Evolutionary conservation across 2,329 filamentous ascomycete species (phyloP), one percentile per base, ranked within the genome.

Genomic region (Aspergillus aculeatinus): DNA sequence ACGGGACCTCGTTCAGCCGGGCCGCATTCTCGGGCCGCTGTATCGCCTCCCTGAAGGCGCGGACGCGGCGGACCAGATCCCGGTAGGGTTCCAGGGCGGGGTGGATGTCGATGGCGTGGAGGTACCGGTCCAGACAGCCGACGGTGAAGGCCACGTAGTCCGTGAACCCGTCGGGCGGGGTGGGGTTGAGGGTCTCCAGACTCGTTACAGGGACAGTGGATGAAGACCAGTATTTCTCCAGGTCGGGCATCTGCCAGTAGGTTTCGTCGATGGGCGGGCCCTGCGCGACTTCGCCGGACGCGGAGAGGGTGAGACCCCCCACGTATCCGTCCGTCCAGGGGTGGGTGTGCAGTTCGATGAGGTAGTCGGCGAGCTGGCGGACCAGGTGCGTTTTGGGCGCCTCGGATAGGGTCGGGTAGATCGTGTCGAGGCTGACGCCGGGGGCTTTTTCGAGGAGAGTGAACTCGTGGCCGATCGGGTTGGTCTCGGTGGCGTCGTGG

Each of bases 251-350:
- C 55, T 72, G 67, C 76, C 76, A 78, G 48, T 75, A 77, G 9
- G 68, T 73, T 54, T 78, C 75, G 4, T 77, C 76, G 7, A 78
- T 51, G 1, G 72, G 55, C 2, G 65, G 72, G 2, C 70, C 74
- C 1, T 65, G 63, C 1, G 62, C 44, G 10, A 67, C 52, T 3
- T 53, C 14, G 73, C 76, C 4, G 62, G 33, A 35, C 14, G 25
- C 11, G 5, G n/a, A 10, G 39, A 33, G 19, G 2, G 25, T 42
- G 10, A 57, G 10, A 10, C 55, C 55, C 5, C 48, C 55, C 19
- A 57, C 48, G 25, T 57, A 51, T 1, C 31, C 31, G 14, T 12
- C 29, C 2, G 14, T 6, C 48, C 48, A 57, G 1, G 55, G 48
- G 1, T 25, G 35, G 16, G 11, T 5, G 39, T 51, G 55, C 2